phyloP scores from a whole-genome alignment of 306 rosid genomes.

The Astragalus glycyphyllos region DNA sequence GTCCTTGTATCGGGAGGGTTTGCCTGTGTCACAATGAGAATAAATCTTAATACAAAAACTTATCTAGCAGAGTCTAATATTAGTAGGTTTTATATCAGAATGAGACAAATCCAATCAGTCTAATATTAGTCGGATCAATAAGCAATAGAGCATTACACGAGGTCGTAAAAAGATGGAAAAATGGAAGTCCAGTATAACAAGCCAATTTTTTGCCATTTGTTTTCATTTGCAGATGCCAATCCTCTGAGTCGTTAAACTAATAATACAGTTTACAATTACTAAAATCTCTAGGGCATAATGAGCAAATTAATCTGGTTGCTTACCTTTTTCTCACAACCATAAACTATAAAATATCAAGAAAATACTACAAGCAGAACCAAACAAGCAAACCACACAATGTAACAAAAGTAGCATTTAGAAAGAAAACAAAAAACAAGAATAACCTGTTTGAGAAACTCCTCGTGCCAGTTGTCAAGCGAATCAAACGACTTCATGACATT shows the following conservation, averaged over 20 bases:
- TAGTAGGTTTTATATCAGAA: constrained; percentile 19
- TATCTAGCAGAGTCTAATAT: constrained; percentile 4
- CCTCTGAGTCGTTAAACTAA: constrained; percentile 12
- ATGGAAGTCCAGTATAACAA: constrained; percentile 18
- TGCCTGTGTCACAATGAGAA: constrained; percentile 59
- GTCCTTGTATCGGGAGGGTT: constrained; percentile 72
- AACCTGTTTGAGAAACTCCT: constrained; percentile 97
- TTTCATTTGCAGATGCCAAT: not conserved
- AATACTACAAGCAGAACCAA: constrained; percentile 7
- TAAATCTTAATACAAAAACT: constrained; percentile 32
- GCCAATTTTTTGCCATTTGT: not conserved
- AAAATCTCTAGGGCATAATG: too few relatives aligned
- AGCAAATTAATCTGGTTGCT: constrained; percentile 11
- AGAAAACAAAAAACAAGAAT: constrained; percentile 5
- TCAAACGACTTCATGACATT: constrained; percentile 92
- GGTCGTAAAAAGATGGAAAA: constrained; percentile 12
- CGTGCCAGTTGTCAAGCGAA: constrained; percentile 93
- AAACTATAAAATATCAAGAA: not conserved
- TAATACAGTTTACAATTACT: constrained; percentile 7
- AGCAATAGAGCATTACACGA: constrained; percentile 7
- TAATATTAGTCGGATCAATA: constrained; percentile 7
- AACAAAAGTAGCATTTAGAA: constrained; percentile 1
- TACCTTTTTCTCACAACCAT: not conserved
- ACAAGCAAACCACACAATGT: constrained; percentile 14
- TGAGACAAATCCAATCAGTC: constrained; percentile 29